Base-by-base conservation (phyloP, 345 rosid species). In the Populus pruinosa region DNA sequence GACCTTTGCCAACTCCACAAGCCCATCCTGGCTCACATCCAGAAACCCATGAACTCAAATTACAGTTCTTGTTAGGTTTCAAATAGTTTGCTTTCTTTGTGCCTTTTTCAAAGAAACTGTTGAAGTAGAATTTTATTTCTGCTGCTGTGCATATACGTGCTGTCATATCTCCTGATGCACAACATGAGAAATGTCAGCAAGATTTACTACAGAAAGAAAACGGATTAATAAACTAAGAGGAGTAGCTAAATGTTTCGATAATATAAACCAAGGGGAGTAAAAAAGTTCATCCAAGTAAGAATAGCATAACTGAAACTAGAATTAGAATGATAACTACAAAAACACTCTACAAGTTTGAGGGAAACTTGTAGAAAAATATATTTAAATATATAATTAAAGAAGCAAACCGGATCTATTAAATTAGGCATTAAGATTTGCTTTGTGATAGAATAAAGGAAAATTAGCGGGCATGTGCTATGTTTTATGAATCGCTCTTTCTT, bases 21-120 rank as follows among this genome's bases (percentile, higher is more conserved):
- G 92, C 94, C 99, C 99, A 96, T 72, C 98, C 99, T 65, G 99
- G 95, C 82, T 96, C 99, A 72, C 99, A 94, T n/a, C 99, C 99
- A 65, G 90, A 72, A 77, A 89, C 86, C 99, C 99, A 94, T 9
- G 97, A 86, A 14, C 91, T 82, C 82, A 96, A 76, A 81, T 96
- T 96, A 72, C 98, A 96, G 85, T 96, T 96, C 80, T 85, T 90
- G 88, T 96, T 96, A 1, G 99, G 99, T 71, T 84, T 78, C 83
- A 91, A 76, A 81, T 88, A 88, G 76, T 84, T 79, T 64, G 90
- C 61, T 72, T 81, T 85, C 86, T 78, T 89, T 73, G 87, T 20
- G 62, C 83, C 69, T 41, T 43, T 55, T 25, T 27, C 82, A 76
- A 85, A 83, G 86, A 88, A 87, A 74, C 93, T 89, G 47, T 77